Evolutionary conservation across 2,329 filamentous ascomycete species (phyloP), one percentile per base, ranked within the genome.

Genomic region (Hirsutella thompsonii): DNA sequence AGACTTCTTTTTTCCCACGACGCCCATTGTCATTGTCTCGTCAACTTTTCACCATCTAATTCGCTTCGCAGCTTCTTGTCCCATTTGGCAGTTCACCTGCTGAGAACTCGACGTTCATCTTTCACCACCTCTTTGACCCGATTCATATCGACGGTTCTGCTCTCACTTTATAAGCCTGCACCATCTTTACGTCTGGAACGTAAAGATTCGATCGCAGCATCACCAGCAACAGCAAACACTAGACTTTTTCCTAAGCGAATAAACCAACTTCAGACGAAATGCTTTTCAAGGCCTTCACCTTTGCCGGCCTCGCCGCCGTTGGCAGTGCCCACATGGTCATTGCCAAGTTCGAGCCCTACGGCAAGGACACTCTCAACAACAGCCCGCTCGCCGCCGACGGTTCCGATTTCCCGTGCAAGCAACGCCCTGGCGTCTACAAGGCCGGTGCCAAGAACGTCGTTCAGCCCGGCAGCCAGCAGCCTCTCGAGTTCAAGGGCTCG

Each of bases 331-430:
- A 96, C 61, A 82, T 95, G 70, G 64, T 73, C 33, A 81, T 96
- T 69, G 62, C 54, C 40, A 68, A 64, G 8, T 90, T 92, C 0
- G 56, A 66, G 3, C 87, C 87, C 0, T 89, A 76, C 45, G 52
- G 59, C 14, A 48, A 49, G 2, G 50, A 56, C 0, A 43, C 8
- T 0, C 52, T 66, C 3, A 42, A 68, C 61, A 90, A 83, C 61
- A 62, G 64, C 3, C 90, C 92, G 1, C 68, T 95, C 0, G 51
- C 55, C 0, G 59, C 61, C 0, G 56, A 56, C 30, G 84, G 83
- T 0, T 64, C 61, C 30, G 66, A 94, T 57, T 98, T 84, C 56
- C 92, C 92, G 0, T 96, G 92, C 76, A 89, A 94, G 59, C 60
- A 70, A 39, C 64, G 72, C 8, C n/a, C 50, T 0, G 66, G 63